Evolutionary conservation across 345 rosid genomes (phyloP).

Genomic region (Geranium brycei): DNA sequence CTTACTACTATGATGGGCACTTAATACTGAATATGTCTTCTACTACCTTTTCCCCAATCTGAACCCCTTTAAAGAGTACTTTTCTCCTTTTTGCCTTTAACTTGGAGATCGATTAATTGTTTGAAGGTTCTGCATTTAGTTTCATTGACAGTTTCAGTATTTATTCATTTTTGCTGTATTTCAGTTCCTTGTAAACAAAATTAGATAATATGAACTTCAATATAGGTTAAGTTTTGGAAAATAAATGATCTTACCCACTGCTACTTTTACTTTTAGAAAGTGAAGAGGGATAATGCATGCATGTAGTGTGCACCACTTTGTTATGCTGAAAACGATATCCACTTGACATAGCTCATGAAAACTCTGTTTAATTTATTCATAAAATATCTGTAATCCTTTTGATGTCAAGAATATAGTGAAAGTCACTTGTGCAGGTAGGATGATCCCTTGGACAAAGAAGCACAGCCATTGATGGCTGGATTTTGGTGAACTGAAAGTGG

Average conservation of each 20-base stretch:
- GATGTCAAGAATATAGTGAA: neutral
- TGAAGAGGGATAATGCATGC: neutral
- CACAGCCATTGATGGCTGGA: too few species aligned
- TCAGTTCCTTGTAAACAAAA: too few species aligned
- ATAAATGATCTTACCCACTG: too few species aligned
- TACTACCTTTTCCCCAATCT: neutral
- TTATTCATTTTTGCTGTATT: neutral
- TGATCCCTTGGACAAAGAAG: neutral
- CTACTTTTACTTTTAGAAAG: too few species aligned
- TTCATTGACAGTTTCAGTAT: neutral
- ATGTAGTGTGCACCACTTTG: neutral
- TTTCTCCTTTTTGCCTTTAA: neutral
- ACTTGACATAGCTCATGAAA: neutral
- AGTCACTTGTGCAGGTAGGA: neutral
- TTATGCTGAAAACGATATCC: neutral
- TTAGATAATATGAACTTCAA: too few species aligned
- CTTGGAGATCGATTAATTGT: neutral
- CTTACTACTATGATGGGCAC: neutral
- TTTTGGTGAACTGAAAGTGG: neutral
- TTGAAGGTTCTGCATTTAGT: neutral
- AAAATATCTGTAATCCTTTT: neutral
- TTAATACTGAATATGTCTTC: slow-evolving; percentile 3
- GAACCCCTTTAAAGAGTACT: neutral
- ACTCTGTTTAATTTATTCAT: neutral
- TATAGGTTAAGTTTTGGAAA: too few species aligned